Evolutionary conservation across 2,329 filamentous ascomycete species (phyloP).

Genomic region (Rhynchosporium agropyri): DNA sequence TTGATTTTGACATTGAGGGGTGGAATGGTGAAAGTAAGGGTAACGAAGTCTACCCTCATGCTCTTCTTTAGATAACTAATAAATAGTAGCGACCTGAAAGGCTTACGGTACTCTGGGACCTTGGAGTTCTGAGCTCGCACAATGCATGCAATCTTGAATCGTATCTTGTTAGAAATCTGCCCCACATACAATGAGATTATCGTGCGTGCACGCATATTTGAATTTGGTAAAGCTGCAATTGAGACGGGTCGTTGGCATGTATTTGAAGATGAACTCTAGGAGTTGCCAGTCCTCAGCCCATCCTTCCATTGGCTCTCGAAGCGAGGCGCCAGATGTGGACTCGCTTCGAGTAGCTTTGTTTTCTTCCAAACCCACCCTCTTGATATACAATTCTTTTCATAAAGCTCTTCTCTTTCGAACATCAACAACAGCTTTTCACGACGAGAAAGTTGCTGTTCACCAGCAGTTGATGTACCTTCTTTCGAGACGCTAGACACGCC

Average conservation of each 20-base stretch:
- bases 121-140: neutral
- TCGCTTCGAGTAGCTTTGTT: conserved; percentile 8
- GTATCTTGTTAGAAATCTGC: neutral
- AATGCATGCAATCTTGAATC: neutral
- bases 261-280: neutral
- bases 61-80: conserved; percentile 33
- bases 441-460: neutral
- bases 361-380: neutral
- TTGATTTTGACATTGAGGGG: conserved; percentile 59
- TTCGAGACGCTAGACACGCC: neutral
- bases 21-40: conserved; percentile 41
- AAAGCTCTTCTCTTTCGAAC: neutral
- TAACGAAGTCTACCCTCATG: conserved; percentile 30
- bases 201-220: neutral
- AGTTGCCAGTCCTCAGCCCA: neutral
- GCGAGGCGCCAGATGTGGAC: neutral
- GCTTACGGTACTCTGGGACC: neutral
- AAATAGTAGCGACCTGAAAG: conserved; percentile 16
- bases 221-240: neutral
- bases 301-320: neutral
- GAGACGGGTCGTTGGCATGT: neutral
- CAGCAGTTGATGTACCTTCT: neutral
- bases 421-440: neutral
- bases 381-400: neutral
- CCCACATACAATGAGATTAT: neutral